These are phyloP conservation scores for Zelopaecilomyces penicillatus DNA, from an alignment of 2,329 filamentous ascomycete species.

Conservation along the genomic window DNA sequence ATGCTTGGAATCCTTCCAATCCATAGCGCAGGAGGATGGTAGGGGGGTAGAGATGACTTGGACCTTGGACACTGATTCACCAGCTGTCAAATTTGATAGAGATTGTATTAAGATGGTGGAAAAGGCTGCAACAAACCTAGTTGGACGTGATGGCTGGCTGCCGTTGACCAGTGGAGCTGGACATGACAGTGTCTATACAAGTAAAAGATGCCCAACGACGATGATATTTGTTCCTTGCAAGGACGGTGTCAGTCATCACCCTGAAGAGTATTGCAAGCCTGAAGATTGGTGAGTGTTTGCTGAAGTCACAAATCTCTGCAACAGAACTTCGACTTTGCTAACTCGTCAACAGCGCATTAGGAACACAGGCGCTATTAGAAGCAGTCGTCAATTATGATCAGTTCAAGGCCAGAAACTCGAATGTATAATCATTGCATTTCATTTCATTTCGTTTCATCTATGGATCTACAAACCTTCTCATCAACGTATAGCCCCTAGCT, in stretches of 20 bases:
- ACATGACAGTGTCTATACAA: conserved; percentile 30
- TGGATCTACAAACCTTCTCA: too few species aligned
- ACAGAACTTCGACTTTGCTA: too few species aligned
- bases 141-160: conserved; percentile 33
- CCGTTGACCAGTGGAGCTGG: conserved; percentile 30
- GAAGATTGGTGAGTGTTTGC: conserved; percentile 22
- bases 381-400: conserved; percentile 15
- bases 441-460: too few species aligned
- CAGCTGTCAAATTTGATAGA: conserved; percentile 54
- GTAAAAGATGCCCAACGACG: conserved; percentile 23
- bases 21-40: conserved; percentile 17
- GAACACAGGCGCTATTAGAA: conserved; percentile 21
- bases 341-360: conserved; percentile 12
- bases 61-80: conserved; percentile 50
- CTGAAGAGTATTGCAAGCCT: conserved; percentile 26
- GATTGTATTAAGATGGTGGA: conserved; percentile 59
- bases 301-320: background rate
- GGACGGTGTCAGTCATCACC: conserved; percentile 29
- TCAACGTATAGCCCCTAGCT: too few species aligned
- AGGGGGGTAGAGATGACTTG: conserved; percentile 43
- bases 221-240: conserved; percentile 32
- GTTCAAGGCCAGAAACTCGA: background rate
- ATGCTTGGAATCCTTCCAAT: conserved; percentile 16
- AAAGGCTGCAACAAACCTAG: conserved; percentile 45
- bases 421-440: too few species aligned